Evolutionary conservation across 305 asterid genomes (phyloP), one percentile per base, ranked within the genome.

Genomic region (Lippia alba): DNA sequence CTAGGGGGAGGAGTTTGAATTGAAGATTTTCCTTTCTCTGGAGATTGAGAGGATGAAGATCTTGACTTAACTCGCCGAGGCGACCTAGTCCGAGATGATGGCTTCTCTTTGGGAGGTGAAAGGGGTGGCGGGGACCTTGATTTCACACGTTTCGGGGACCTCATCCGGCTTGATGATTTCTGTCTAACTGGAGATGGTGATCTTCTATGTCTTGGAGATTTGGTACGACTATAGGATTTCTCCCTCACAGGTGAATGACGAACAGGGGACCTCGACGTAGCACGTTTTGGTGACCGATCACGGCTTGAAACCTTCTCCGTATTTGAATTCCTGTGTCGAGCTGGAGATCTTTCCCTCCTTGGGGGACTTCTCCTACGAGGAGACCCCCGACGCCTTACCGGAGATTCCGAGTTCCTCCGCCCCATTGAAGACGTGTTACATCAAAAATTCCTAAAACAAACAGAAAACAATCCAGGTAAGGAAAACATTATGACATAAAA

Each of bases 331-430:
- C 79, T 77, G 40, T 79, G 83, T 16, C 81, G 88, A 66, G 69
- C 70, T 61, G 96, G 94, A 69, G 96, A 86, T 70, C 79, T 74
- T 72, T 89, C 97, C 75, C 92, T 90, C 15, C 76, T 71, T 14
- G 88, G 74, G 59, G 94, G 81, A 75, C 84, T 85, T 83, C 84
- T 82, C 72, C 83, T 78, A 51, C 79, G 85, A 81, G 96, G 89
- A 71, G 96, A 81, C 57, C 80, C 83, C 59, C 74, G 85, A 14
- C 69, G 78, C 73, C 87, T 83, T 48, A 75, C 83, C 61, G 96
- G 94, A 55, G 99, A 91, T 64, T 75, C 85, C 9, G 93, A 86
- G 82, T 77, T 68, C 49, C 64, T 61, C 59, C 80, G 94, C 50
- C 89, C 97, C 99, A 91, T 94, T 48, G 69, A 17, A 44, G 32